Evolutionary conservation across 2,329 filamentous ascomycete genomes (phyloP).

Genomic region (Bipolaris bicolor): DNA sequence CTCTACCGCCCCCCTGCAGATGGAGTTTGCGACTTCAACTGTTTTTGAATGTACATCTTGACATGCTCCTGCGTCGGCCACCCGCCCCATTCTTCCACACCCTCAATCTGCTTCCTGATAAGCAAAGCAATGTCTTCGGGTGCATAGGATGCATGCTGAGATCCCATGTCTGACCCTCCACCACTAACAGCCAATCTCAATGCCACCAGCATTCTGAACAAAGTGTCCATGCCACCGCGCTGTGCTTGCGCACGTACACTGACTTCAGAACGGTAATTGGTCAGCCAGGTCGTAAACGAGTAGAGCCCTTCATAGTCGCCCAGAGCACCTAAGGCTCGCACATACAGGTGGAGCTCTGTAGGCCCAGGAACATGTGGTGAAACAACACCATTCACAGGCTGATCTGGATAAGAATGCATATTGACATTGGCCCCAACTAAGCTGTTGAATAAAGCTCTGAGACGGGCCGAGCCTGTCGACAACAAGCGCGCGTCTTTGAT

Average conservation of each 20-base stretch:
- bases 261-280: slow-evolving; percentile 30
- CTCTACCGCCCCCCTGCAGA: slow-evolving; percentile 22
- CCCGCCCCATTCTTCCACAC: slow-evolving; percentile 50
- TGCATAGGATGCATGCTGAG: slow-evolving; percentile 19
- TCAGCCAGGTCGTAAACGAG: slow-evolving; percentile 65
- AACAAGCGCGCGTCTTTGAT: slow-evolving; percentile 21
- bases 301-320: slow-evolving; percentile 66
- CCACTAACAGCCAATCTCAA: slow-evolving; percentile 51
- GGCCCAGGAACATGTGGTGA: slow-evolving; percentile 56
- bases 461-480: slow-evolving; percentile 22
- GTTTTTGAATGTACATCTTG: slow-evolving; percentile 37
- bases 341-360: slow-evolving; percentile 62
- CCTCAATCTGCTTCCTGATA: slow-evolving; percentile 42
- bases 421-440: slow-evolving; percentile 31
- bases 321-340: slow-evolving; percentile 67
- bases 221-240: slow-evolving; percentile 27
- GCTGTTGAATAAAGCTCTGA: slow-evolving; percentile 36
- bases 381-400: slow-evolving; percentile 6
- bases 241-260: slow-evolving; percentile 36
- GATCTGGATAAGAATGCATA: slow-evolving; percentile 5
- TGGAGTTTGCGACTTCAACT: slow-evolving; percentile 21
- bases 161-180: slow-evolving; percentile 13
- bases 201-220: slow-evolving; percentile 49
- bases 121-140: slow-evolving; percentile 42
- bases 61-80: slow-evolving; percentile 55